phyloP scores from a whole-genome alignment of 768 basidiomycete species.

The Kwoniella heveanensis region DNA sequence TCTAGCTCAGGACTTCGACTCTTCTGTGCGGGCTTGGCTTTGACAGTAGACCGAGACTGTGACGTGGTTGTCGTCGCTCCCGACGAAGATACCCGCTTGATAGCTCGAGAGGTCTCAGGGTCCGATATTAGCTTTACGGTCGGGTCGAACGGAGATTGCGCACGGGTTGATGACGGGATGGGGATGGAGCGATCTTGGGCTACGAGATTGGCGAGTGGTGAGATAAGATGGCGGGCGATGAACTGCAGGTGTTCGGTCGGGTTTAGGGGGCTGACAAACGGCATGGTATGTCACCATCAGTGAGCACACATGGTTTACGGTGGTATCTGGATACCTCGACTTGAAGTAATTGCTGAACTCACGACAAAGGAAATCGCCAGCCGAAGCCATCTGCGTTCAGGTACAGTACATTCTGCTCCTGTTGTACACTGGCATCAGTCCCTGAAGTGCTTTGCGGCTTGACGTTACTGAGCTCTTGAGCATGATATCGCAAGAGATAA shows the following conservation, averaged over 20 bases:
- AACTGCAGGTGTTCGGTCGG: conserved; percentile 6
- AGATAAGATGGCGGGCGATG: conserved; percentile 22
- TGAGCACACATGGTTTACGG: neutral
- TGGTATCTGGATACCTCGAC: too few relatives aligned
- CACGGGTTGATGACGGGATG: neutral
- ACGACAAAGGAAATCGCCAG: conserved; percentile 41
- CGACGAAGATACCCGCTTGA: conserved; percentile 1
- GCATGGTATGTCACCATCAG: neutral
- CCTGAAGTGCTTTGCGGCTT: too few relatives aligned
- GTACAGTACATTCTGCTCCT: neutral
- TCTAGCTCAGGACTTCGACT: neutral
- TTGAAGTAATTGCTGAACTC: neutral
- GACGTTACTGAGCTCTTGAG: too few relatives aligned
- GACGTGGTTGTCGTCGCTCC: neutral
- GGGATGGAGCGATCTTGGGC: conserved; percentile 20
- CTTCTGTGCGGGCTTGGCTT: neutral
- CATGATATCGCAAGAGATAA: too few relatives aligned
- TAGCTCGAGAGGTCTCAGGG: conserved; percentile 13
- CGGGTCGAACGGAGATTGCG: conserved; percentile 6
- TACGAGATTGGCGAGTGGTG: conserved; percentile 15
- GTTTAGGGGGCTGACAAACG: neutral
- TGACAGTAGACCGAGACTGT: neutral
- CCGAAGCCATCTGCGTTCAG: conserved; percentile 22
- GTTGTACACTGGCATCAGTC: too few relatives aligned
- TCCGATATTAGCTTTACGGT: conserved; percentile 14